Evolutionary conservation across 1,284 basidiomycete genomes (phyloP).

Genomic region (Heterobasidion annosum): DNA sequence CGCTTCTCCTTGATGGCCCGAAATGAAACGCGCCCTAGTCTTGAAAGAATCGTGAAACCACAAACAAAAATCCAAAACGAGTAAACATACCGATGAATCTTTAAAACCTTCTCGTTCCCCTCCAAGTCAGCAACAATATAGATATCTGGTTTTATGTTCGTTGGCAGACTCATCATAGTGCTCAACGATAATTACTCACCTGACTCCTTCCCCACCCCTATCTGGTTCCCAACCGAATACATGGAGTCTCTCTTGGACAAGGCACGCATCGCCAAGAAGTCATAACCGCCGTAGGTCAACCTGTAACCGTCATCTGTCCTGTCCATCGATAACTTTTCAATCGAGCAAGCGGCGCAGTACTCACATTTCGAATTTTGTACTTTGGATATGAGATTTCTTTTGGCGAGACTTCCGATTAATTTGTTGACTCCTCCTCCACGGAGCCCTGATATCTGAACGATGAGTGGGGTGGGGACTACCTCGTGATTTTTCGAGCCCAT

Average conservation of each 20-base stretch:
- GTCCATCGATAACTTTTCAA: not conserved
- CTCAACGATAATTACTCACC: constrained; percentile 35
- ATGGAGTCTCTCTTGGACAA: constrained; percentile 85
- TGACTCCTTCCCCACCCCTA: constrained; percentile 97
- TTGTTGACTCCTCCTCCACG: constrained; percentile 93
- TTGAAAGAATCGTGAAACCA: constrained; percentile 21
- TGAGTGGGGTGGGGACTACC: constrained; percentile 83
- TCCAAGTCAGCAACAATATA: constrained; percentile 86
- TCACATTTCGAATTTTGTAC: constrained; percentile 90
- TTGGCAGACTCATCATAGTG: not conserved
- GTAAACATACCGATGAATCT: constrained; percentile 70
- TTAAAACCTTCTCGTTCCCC: constrained; percentile 83
- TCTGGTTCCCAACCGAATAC: constrained; percentile 91
- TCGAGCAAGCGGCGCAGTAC: constrained; percentile 14
- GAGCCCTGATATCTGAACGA: constrained; percentile 88
- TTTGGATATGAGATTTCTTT: constrained; percentile 83
- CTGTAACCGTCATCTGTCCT: constrained; percentile 89
- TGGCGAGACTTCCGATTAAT: constrained; percentile 82
- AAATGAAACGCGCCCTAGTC: constrained; percentile 94
- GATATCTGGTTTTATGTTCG: constrained; percentile 51
- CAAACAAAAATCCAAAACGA: not conserved
- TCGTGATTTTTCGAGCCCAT: constrained; percentile 99
- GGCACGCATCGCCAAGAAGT: constrained; percentile 91
- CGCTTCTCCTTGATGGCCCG: constrained; percentile 95
- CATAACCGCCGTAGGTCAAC: constrained; percentile 95